Evolutionary conservation across 306 rosid species (phyloP).

Genomic region (Ammopiptanthus mongolicus): DNA sequence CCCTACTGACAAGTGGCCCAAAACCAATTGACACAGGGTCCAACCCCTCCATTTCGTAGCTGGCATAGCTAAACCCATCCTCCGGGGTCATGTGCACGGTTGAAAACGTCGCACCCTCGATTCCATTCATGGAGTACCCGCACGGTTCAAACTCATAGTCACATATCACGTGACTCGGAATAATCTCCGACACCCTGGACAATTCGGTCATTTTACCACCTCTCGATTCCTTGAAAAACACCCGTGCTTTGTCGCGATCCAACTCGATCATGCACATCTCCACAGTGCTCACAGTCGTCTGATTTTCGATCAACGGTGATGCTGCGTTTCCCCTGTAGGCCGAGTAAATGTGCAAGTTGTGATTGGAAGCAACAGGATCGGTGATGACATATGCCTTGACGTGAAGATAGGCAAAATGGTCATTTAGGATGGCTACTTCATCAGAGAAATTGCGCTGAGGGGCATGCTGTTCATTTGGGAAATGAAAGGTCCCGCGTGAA

Average conservation of each 20-base stretch:
- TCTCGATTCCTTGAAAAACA: slow-evolving; percentile 42
- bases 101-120: slow-evolving; percentile 49
- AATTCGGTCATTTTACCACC: slow-evolving; percentile 38
- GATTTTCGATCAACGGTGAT: background rate
- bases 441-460: slow-evolving; percentile 53
- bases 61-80: slow-evolving; percentile 58
- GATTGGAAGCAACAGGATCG: slow-evolving; percentile 27
- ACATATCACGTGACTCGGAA: slow-evolving; percentile 45
- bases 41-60: slow-evolving; percentile 49
- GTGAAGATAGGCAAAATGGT: slow-evolving; percentile 30
- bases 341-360: slow-evolving; percentile 52
- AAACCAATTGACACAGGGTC: background rate
- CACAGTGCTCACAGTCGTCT: background rate
- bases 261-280: slow-evolving; percentile 66
- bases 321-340: slow-evolving; percentile 14
- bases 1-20: slow-evolving; percentile 20
- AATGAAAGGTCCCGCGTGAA: slow-evolving; percentile 56
- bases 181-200: slow-evolving; percentile 36
- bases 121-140: too few species aligned
- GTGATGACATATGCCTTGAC: slow-evolving; percentile 41
- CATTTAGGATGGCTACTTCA: slow-evolving; percentile 40
- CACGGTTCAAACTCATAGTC: slow-evolving; percentile 61
- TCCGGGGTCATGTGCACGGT: slow-evolving; percentile 75
- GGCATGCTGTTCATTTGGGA: slow-evolving; percentile 48
- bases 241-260: slow-evolving; percentile 40